phyloP scores from a whole-genome alignment of 352 stramenopile genomes.

The Phytopythium oedochilum region DNA sequence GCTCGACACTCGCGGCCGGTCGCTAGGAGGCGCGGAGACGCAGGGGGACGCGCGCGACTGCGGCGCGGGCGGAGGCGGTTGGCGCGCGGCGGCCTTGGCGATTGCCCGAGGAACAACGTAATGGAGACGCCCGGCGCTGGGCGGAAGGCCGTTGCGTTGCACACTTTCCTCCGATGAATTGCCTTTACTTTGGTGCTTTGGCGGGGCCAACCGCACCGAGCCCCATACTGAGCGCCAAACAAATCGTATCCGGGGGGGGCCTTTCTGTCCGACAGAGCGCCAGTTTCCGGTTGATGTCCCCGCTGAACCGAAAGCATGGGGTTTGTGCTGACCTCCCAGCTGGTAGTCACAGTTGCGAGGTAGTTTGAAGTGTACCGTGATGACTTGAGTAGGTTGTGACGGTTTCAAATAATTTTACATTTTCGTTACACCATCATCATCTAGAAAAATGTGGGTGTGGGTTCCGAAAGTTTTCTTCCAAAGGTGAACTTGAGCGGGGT shows the following conservation, averaged over 20 bases:
- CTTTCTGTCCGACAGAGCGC: neutral
- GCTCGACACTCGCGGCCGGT: neutral
- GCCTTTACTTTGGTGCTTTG: neutral
- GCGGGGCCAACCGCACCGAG: too few relatives aligned
- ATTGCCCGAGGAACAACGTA: neutral
- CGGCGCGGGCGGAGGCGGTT: neutral
- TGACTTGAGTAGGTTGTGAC: too few relatives aligned
- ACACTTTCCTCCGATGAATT: too few relatives aligned
- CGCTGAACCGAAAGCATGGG: neutral
- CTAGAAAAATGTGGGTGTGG: too few relatives aligned
- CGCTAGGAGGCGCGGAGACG: too few relatives aligned
- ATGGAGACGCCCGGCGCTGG: neutral
- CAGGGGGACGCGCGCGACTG: neutral
- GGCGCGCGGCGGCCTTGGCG: neutral
- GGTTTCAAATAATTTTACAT: too few relatives aligned
- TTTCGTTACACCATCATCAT: too few relatives aligned
- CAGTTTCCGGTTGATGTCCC: neutral
- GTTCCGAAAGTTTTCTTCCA: too few relatives aligned
- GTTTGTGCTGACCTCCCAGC: neutral
- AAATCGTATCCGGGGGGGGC: neutral
- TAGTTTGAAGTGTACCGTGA: too few relatives aligned
- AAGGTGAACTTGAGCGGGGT: too few relatives aligned
- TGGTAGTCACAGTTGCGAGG: too few relatives aligned
- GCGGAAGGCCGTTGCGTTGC: neutral
- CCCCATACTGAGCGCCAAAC: slow-evolving; percentile 2